Evolutionary conservation across 805 yeast genomes (phyloP), one percentile per base, ranked within the genome.

Genomic region (Myxozyma vanderwaltii): DNA sequence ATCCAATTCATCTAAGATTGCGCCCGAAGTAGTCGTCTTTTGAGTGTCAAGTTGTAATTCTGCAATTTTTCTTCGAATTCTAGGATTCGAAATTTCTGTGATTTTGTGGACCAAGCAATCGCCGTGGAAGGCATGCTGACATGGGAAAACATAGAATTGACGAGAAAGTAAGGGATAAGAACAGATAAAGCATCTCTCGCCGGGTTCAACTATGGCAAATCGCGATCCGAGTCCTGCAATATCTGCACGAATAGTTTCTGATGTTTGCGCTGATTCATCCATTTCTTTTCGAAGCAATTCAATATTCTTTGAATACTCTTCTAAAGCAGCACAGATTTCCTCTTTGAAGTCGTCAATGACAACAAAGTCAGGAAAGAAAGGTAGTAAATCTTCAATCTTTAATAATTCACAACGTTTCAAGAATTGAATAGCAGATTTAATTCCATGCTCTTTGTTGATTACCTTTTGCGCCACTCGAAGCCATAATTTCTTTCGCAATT

Each of bases 121-220:
- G 52, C 85, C 85, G 70, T 94, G 98, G 74, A 89, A 88, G 4
- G 89, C 83, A 71, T 94, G 99, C 57, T 82, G 86, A 70, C 99
- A 94, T 0, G 97, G 97, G 69, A 89, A 94, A 4, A 85, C 83
- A 54, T 86, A 80, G 66, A 91, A 91, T 69, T 84, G 87, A 58
- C 90, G 81, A 3, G 85, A 81, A 2, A 89, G 80, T 46, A 92
- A 75, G 7, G 94, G 80, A 65, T 80, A 80, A n/a, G 77, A 74
- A 72, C 98, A 92, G 2, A 83, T 65, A 44, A 80, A 75, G 74
- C 99, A 94, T 0, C 92, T 81, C 63, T 86, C 94, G 1, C 94
- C 95, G 0, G 96, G 91, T 67, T 88, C 87, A 19, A 92, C 80
- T 0, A 86, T 78, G 39, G 85, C 85, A 63, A 83, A 85, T 4